Conservation (phyloP, 495 filamentous ascomycete genomes). For the Evansstolkia leycettana region DNA sequence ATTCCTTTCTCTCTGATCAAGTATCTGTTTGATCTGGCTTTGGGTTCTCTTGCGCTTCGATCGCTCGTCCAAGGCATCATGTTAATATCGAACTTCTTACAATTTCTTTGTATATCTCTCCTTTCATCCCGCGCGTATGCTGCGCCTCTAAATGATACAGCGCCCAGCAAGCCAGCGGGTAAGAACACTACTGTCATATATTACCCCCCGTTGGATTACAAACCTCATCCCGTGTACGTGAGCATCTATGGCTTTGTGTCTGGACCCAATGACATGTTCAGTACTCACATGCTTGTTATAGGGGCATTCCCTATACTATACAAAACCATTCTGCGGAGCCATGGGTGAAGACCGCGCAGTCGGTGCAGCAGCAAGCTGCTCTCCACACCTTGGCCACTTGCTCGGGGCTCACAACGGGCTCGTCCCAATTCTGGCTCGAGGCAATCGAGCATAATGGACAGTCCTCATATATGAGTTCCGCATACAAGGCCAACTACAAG, state of each 20-base stretch:
- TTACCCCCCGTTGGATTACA: background rate
- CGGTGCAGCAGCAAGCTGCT: background rate
- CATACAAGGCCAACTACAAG: constrained; percentile 16
- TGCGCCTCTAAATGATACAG: no score
- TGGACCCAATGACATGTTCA: background rate
- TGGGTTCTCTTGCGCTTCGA: no score
- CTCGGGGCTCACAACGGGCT: constrained; percentile 1
- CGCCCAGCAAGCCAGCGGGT: no score
- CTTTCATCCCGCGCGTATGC: no score
- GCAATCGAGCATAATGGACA: constrained; percentile 22
- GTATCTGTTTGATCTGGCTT: no score
- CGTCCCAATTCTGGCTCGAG: constrained; percentile 20
- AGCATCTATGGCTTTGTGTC: background rate
- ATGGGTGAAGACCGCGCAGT: background rate
- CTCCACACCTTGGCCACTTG: constrained; percentile 1
- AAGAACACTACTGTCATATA: background rate
- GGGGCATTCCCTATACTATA: background rate
- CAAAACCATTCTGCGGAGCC: background rate
- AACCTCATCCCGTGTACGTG: background rate
- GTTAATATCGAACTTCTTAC: no score
- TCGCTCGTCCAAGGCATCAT: no score
- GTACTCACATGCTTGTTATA: background rate
- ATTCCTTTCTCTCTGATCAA: no score
- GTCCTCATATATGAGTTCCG: constrained; percentile 14
- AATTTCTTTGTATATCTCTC: no score